These are phyloP conservation scores for Fusarium sp. DNA, from an alignment of 2,329 filamentous ascomycete genomes.

Conservation along the genomic window DNA sequence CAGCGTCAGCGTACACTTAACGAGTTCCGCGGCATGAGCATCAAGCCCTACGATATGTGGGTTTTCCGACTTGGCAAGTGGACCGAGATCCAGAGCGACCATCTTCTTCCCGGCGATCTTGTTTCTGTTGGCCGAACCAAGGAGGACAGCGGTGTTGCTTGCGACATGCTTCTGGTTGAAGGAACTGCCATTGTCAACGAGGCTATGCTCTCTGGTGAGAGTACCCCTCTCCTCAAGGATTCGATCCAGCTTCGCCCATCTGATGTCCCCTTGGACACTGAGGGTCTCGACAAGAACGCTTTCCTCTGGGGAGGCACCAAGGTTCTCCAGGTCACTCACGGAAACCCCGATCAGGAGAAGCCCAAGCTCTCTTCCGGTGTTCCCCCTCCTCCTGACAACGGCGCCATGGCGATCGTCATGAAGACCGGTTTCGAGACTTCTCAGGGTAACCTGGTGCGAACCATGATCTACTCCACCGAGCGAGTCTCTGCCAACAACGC, in stretches of 20 bases:
- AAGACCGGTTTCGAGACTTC: constrained; percentile 99
- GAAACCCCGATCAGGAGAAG: constrained; percentile 76
- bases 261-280: constrained; percentile 81
- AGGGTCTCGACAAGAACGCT: constrained; percentile 94
- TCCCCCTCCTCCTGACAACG: constrained; percentile 85
- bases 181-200: constrained; percentile 98
- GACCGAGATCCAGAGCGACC: constrained; percentile 88
- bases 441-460: constrained; percentile 94
- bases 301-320: constrained; percentile 98
- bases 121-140: constrained; percentile 93
- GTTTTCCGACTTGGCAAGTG: constrained; percentile 88
- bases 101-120: constrained; percentile 89
- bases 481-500: constrained; percentile 98
- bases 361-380: constrained; percentile 78
- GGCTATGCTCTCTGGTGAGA: constrained; percentile 98
- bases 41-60: constrained; percentile 96
- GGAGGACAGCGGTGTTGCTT: constrained; percentile 95
- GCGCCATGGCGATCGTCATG: constrained; percentile 89
- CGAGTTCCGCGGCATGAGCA: constrained; percentile 99
- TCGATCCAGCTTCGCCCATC: constrained; percentile 88
- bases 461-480: constrained; percentile 99
- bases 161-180: constrained; percentile 94
- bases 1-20: constrained; percentile 94
- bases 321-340: constrained; percentile 92
- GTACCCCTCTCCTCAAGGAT: constrained; percentile 94